Percentiles rank a stretch among this genome's conserved stretches.
phyloP scores from a whole-genome alignment of 2,329 filamentous ascomycete genomes.

The Sporothrix pallida region DNA sequence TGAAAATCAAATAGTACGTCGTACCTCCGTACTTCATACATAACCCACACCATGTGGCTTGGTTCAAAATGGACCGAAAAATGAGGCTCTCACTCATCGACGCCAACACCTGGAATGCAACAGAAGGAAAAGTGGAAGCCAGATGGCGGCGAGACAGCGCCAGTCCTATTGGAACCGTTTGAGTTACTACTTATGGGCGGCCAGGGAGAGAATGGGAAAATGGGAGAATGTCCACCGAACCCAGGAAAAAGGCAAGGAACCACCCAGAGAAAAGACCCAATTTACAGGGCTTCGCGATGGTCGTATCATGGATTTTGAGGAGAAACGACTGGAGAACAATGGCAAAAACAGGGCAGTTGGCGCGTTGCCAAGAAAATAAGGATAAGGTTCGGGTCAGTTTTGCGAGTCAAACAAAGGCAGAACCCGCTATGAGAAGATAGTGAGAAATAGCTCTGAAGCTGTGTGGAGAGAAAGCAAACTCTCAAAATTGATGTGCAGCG shows the following conservation, averaged over 20 bases:
- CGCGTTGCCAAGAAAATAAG: conserved; percentile 19
- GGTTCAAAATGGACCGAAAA: neutral
- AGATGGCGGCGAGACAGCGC: neutral
- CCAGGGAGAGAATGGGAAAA: too few relatives aligned
- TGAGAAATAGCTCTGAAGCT: too few relatives aligned
- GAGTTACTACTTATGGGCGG: too few relatives aligned
- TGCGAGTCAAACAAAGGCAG: conserved; percentile 6
- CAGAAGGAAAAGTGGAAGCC: neutral
- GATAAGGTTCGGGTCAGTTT: conserved; percentile 16
- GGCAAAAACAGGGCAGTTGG: conserved; percentile 5
- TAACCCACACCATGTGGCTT: neutral
- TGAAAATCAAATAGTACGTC: neutral
- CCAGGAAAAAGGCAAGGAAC: neutral
- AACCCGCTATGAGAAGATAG: neutral
- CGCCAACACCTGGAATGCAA: conserved; percentile 5
- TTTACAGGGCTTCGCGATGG: conserved; percentile 1
- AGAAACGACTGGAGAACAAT: neutral
- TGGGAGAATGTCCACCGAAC: too few relatives aligned
- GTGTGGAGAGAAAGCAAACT: neutral
- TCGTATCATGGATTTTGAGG: neutral
- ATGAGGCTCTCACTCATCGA: neutral
- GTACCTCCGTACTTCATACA: too few relatives aligned
- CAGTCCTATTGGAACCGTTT: neutral
- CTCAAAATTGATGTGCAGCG: neutral
- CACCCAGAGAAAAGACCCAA: neutral